Base-by-base conservation (phyloP, 225 moss, liverwort and hornwort genomes). In the Climacium dendroides region DNA sequence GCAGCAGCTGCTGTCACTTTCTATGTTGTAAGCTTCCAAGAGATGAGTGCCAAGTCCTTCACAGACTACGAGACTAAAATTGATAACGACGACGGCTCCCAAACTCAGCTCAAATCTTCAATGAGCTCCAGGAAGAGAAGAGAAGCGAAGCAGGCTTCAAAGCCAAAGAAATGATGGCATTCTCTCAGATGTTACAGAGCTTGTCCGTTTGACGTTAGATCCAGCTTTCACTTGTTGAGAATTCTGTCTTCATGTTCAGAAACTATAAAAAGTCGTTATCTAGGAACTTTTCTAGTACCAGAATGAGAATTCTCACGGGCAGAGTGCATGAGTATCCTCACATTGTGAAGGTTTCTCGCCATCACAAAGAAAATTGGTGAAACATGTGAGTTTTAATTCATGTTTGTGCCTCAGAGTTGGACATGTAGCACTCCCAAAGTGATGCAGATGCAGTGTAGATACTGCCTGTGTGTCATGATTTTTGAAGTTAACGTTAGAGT, bases 31-130 rank as follows among this genome's bases (percentile, higher is more conserved):
- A 98, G 98, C 91, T 98, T 98, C 86, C 92, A 90, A 91, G 92
- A 98, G 89, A 97, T 98, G 93, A 98, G 98, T 84, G 94, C 95
- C 73, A 98, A 98, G 91, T 98, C 98, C 11, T 95, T 97, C 60
- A 92, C 92, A 74, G 93, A 98, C 87, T 91, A 96, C 34, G 96
- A 91, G 52, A 91, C 85, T 70, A 94, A 93, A n/a, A 81, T 84
- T 28, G 91, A 87, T 45, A 71, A 74, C 43, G 94, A 88, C 26
- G 82, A 80, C 9, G 90, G 90, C 37, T 43, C 90, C 13, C 87
- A 88, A 58, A 79, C 93, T 41, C 89, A 92, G 86, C 95, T 98
- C 32, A 90, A 92, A 81, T 97, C 96, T 37, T 90, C 94, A 55
- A 90, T 92, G 86, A 94, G 94, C 75, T 94, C 93, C 67, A 95